Evolutionary conservation across 192 early-diverging fungal genomes (phyloP), one percentile per base, ranked within the genome.

Genomic region (Allomyces macrogynus): DNA sequence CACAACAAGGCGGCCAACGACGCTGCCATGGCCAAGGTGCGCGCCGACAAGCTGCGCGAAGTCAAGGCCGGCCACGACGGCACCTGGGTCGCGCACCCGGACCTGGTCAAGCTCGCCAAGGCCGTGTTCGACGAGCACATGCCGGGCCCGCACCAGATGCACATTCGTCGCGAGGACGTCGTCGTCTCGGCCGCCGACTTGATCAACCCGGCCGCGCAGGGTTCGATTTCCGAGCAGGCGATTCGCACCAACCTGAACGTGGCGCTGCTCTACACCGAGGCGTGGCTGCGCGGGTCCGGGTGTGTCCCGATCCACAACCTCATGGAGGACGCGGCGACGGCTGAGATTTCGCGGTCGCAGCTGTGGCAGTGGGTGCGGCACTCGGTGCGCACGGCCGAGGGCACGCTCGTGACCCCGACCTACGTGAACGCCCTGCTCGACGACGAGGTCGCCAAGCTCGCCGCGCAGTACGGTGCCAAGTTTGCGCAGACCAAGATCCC

Each of bases 301-400:
- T 97, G 95, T 73, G 95, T 97, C 22, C 95, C 95, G 62, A 97
- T 97, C 75, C 89, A 93, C 80, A 90, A 90, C 79, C 78, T 97
- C 60, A 95, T 97, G 95, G 95, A 97, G 78, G 95, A 97, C 69
- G 92, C 92, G 2, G 95, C 95, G 22, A 97, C 95, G 1, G 92
- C 92, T 44, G 95, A 97, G 80, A 97, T 97, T 69, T 93, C 91
- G 4, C 86, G 95, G 63, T 89, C 88, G 43, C 95, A 98, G 81
- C 76, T 98, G 11, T 98, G 86, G 85, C 95, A 98, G 80, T 98
- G 95, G 95, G 91, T 88, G 49, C 84, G 81, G 69, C 92, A 98
- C 75, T 72, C 78, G 26, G 80, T 86, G 49, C 84, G 80, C 71
- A 94, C 91, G 12, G 77, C 78, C 57, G 88, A 93, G 40, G 92